Evolutionary conservation across 179 eudicot genomes (phyloP), one percentile per base, ranked within the genome.

Genomic region (Camellia oleifera): DNA sequence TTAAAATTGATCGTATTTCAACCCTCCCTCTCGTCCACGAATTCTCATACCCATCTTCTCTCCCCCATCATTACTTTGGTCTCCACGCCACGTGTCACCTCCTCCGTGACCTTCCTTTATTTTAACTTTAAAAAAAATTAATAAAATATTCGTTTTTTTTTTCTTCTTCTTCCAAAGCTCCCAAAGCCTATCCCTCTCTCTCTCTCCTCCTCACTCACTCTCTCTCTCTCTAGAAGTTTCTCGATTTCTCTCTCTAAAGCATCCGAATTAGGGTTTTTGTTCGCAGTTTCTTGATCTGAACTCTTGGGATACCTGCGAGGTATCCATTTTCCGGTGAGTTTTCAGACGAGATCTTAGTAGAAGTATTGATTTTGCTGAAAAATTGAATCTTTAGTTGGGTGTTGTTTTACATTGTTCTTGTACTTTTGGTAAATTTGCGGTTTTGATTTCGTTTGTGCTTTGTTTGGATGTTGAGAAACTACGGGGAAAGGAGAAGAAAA

Each of bases 1-100:
- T 63, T 32, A 81, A 62, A 84, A 86, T 86, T 85, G 98, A 94
- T 92, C 88, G 86, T 82, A 85, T 89, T 87, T 84, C 86, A 7
- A 69, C 84, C 83, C 40, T 72, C 45, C 0, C 76, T 90, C 94
- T 87, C 85, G 75, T 74, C 97, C 97, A 91, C 95, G 52, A 90
- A 79, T 89, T 91, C 50, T 69, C 79, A 85, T 86, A 72, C 82
- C 64, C 82, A 15, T 70, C 83, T 65, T 66, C 77, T 14, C 76
- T 67, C 82, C 67, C 23, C 77, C 82, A 82, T 77, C 91, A 63
- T 74, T 60, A 79, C 81, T 83, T 88, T 80, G 94, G 88, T 91
- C 78, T 78, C 78, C 18, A 13, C 44, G 81, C 87, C 92, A 92
- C 95, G 91, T 92, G 97, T 84, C 92, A 11, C 15, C 1, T 23